These are phyloP conservation scores for Zostera marina DNA, from an alignment of 116 monocot species.

Conservation along the genomic window DNA sequence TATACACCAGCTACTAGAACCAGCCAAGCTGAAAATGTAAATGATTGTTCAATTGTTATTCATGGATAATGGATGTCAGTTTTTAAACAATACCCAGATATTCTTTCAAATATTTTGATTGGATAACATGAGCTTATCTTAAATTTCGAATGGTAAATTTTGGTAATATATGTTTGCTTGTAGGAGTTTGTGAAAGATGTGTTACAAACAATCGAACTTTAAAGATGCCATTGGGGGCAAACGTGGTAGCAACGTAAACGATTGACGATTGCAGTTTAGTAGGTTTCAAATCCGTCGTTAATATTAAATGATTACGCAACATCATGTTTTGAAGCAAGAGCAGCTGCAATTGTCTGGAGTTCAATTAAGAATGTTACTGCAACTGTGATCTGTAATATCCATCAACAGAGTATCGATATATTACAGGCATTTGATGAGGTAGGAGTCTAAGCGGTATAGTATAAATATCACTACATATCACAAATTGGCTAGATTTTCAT, in stretches of 20 bases:
- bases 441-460: too few relatives aligned
- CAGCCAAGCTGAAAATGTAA: too few relatives aligned
- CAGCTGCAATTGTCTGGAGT: constrained; percentile 69
- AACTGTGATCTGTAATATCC: constrained; percentile 46
- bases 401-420: constrained; percentile 47
- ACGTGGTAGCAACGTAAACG: constrained; percentile 76
- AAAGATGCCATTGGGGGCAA: constrained; percentile 74
- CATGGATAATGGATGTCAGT: too few relatives aligned
- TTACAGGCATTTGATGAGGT: constrained; percentile 80
- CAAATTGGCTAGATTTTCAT: too few relatives aligned
- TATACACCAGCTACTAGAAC: too few relatives aligned
- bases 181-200: constrained; percentile 76
- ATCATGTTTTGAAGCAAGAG: constrained; percentile 77
- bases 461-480: too few relatives aligned
- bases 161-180: neutral
- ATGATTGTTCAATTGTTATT: too few relatives aligned
- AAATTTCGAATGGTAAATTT: neutral
- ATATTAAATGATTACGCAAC: constrained; percentile 89
- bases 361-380: constrained; percentile 38
- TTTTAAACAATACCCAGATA: too few relatives aligned
- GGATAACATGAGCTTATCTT: too few relatives aligned
- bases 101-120: constrained; percentile 45
- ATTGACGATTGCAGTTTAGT: constrained; percentile 78
- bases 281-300: constrained; percentile 76
- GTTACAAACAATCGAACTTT: constrained; percentile 71